Percentiles rank a stretch among this genome's conserved stretches.
Evolutionary conservation across 768 basidiomycete species (phyloP).

Genomic region (Ephemerocybe angulata): DNA sequence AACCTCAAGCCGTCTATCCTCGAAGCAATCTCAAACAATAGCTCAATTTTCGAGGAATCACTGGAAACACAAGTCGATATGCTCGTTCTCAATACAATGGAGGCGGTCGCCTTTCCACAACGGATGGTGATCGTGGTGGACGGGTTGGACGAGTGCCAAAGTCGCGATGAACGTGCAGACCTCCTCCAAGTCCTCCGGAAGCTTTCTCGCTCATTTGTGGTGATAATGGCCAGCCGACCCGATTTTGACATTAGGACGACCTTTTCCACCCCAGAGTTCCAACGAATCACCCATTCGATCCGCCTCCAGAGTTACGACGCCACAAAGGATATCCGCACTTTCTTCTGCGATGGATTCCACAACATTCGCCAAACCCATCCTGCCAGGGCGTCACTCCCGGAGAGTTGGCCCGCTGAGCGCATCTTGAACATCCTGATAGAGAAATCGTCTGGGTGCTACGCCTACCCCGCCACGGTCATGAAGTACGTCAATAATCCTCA

Average conservation of each 20-base stretch:
- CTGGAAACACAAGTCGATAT: not conserved
- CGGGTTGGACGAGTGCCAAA: constrained; percentile 14
- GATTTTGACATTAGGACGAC: constrained; percentile 3
- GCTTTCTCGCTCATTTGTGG: not conserved
- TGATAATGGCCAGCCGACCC: constrained; percentile 11
- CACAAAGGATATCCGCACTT: not conserved
- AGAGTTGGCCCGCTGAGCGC: constrained; percentile 7
- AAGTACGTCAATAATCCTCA: constrained; percentile 4
- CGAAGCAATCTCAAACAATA: not conserved
- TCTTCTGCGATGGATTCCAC: not conserved
- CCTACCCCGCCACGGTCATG: constrained; percentile 7
- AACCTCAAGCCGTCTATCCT: not conserved
- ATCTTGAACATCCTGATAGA: constrained; percentile 1
- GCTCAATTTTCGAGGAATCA: not conserved
- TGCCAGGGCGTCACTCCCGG: not conserved
- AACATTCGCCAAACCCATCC: not conserved
- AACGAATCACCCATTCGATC: not conserved
- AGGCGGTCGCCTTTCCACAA: not conserved
- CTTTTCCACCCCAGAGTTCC: not conserved
- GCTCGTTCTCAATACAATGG: not conserved
- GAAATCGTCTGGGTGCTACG: constrained; percentile 5
- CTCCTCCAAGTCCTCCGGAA: not conserved
- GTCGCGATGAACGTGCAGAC: not conserved
- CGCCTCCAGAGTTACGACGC: constrained; percentile 4
- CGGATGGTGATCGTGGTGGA: constrained; percentile 7